These are phyloP conservation scores for Asterochloris erici DNA, from an alignment of 139 green algal genomes.

Conservation along the genomic window DNA sequence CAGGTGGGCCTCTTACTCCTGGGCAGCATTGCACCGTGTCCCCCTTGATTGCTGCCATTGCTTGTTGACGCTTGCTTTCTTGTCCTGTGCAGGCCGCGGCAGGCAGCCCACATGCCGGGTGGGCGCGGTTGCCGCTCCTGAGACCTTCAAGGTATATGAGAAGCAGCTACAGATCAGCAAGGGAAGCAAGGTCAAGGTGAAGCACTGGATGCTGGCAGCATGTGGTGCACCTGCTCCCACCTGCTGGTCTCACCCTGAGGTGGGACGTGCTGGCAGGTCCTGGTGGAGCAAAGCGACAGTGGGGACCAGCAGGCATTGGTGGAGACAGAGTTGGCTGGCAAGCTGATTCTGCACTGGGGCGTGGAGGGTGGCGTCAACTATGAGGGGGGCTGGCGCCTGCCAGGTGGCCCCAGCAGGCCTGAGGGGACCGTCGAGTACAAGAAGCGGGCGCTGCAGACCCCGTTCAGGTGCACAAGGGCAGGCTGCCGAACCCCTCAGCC, in stretches of 20 bases:
- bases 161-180: constrained; percentile 5
- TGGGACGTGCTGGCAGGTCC: constrained; percentile 6
- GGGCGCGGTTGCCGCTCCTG: background rate
- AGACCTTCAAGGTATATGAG: constrained; percentile 16
- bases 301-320: constrained; percentile 41
- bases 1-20: too few relatives aligned
- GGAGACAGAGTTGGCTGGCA: constrained; percentile 35
- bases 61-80: too few relatives aligned
- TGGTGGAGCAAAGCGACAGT: constrained; percentile 14
- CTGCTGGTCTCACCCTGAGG: background rate
- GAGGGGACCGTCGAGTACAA: constrained; percentile 92
- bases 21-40: too few relatives aligned
- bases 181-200: constrained; percentile 12
- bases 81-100: too few relatives aligned
- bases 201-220: background rate
- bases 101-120: too few relatives aligned
- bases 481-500: background rate
- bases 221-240: background rate
- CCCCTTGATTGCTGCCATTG: too few relatives aligned
- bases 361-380: constrained; percentile 79
- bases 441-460: constrained; percentile 91
- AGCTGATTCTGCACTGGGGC: constrained; percentile 91
- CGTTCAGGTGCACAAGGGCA: constrained; percentile 43
- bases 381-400: constrained; percentile 86
- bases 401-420: constrained; percentile 49